A percentile compares a stretch with the other conserved stretches of the same genome.
Evolutionary conservation across 73 alveolate genomes (phyloP).

Genomic region (Stentor coeruleus): DNA sequence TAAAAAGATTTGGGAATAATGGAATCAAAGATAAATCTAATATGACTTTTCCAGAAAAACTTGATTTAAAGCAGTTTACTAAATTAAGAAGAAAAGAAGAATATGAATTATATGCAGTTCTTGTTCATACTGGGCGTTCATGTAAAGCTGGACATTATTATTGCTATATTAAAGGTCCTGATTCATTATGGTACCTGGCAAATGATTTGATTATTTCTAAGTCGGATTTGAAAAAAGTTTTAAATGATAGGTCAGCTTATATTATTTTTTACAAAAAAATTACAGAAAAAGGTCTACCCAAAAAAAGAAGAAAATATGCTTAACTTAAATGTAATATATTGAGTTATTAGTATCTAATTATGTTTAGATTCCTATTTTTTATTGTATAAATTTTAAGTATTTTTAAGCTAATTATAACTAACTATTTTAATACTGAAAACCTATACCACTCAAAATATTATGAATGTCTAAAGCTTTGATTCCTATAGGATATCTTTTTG

Average conservation of each 20-base stretch:
- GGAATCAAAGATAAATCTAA: constrained; percentile 31
- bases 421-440: too few relatives aligned
- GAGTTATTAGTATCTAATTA: too few relatives aligned
- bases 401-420: too few relatives aligned
- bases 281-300: background rate
- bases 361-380: too few relatives aligned
- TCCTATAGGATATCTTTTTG: too few relatives aligned
- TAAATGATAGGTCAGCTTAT: constrained; percentile 10
- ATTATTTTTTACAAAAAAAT: background rate
- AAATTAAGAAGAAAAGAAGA: background rate
- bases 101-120: constrained; percentile 47
- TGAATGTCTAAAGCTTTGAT: too few relatives aligned
- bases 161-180: constrained; percentile 36
- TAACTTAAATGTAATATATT: too few relatives aligned
- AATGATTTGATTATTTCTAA: constrained; percentile 27
- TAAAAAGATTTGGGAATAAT: constrained; percentile 39
- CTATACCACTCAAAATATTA: too few relatives aligned
- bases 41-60: constrained; percentile 37
- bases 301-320: too few relatives aligned
- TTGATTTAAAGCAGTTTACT: constrained; percentile 27
- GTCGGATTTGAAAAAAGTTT: background rate
- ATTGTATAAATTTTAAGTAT: too few relatives aligned
- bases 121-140: constrained; percentile 45
- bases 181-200: constrained; percentile 39
- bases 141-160: constrained; percentile 55